Base-by-base conservation (phyloP, 805 yeast genomes). In the Metschnikowia borealis region DNA sequence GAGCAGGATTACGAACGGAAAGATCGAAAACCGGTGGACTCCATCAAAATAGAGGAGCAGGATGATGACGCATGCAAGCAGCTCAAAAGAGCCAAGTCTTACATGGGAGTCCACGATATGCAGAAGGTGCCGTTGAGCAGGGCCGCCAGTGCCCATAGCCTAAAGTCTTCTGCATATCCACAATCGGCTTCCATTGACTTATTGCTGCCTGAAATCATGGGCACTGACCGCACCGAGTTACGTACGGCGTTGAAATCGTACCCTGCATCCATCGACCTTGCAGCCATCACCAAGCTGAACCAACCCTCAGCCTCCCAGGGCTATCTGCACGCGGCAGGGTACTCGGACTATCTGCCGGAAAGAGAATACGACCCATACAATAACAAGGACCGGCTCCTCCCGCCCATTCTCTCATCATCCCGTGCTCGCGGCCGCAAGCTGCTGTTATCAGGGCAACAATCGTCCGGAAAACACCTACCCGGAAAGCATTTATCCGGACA, bases 181-280 rank as follows among this genome's bases (percentile, higher is more conserved):
- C 44, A 32, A 38, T 21, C 46, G n/a, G 53, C 53, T 6, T 45
- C 52, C 14, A 52, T 57, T 39, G 60, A 54, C 46, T 51, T 57
- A 44, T 54, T 55, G 37, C 57, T 52, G 60, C 54, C 58, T 6
- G 57, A 53, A 13, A 38, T 52, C 37, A 42, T 52, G 29, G 48
- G 53, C 38, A 47, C 46, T 31, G 55, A 53, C 42, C 43, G 55
- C n/a, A 51, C 49, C 31, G 55, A 44, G 33, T 40, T 50, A 23
- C 39, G 51, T 40, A 42, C 54, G 8, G 44, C 53, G 33, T 45
- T 54, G 40, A 67, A 66, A 51, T 79, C 84, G 8, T 75, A 76
- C 51, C 79, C 75, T 13, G 75, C 83, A 3, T 73, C 81, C 7
- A 70, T 78, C 33, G 81, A 81, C 59, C 65, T 82, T 47, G 77